Percentiles rank a stretch among this genome's conserved stretches.
Conservation (phyloP, 331 rosid species). For the Quercus tomentella region DNA sequence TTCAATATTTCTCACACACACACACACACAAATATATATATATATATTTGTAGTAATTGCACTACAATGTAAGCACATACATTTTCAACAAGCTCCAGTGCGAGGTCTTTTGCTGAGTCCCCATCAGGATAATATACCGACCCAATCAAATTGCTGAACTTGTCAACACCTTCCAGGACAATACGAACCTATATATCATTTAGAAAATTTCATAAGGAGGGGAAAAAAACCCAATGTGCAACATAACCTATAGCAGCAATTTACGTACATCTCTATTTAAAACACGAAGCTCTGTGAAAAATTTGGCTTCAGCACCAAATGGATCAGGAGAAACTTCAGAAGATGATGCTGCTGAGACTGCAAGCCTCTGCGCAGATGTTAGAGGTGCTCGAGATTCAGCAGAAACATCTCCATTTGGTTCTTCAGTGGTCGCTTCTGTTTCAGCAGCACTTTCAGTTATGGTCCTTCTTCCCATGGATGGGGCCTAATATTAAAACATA, state of each 20-base stretch:
- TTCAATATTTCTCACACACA: neutral
- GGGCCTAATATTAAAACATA: constrained; percentile 46
- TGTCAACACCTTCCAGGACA: constrained; percentile 95
- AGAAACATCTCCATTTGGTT: constrained; percentile 53
- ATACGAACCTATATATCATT: constrained; percentile 73
- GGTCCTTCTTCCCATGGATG: constrained; percentile 85
- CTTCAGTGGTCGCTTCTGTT: constrained; percentile 46
- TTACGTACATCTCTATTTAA: constrained; percentile 70
- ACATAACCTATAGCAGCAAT: constrained; percentile 5
- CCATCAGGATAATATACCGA: constrained; percentile 94
- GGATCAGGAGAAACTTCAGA: constrained; percentile 65
- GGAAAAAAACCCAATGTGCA: neutral
- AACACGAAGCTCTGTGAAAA: constrained; percentile 78
- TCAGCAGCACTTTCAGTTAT: constrained; percentile 49
- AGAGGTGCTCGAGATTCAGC: constrained; percentile 64
- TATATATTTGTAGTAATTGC: neutral
- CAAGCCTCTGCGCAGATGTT: constrained; percentile 89
- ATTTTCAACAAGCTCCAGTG: constrained; percentile 87
- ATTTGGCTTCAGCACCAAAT: constrained; percentile 78
- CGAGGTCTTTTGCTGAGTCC: constrained; percentile 89
- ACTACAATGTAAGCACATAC: constrained; percentile 35
- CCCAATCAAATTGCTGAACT: constrained; percentile 93
- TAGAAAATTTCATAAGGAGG: constrained; percentile 13
- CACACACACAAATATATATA: neutral
- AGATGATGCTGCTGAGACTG: constrained; percentile 52